Conservation (phyloP, 2,329 filamentous ascomycete genomes). For the Phialophora macrospora region DNA sequence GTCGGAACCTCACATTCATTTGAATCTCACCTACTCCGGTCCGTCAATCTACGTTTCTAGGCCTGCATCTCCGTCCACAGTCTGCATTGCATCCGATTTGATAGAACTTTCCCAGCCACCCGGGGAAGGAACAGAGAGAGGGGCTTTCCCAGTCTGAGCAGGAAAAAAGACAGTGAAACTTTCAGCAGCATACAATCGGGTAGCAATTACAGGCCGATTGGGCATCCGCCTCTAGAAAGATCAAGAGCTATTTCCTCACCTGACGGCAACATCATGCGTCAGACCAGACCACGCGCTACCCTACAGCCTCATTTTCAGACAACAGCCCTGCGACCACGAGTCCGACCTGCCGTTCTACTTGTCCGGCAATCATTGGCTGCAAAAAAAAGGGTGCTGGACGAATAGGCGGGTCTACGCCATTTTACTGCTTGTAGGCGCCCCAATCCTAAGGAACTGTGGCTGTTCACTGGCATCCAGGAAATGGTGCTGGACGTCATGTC, state of each 20-base stretch:
- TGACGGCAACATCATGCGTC: constrained; percentile 38
- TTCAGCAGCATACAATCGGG: constrained; percentile 6
- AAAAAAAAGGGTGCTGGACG: constrained; percentile 38
- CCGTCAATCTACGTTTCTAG: constrained; percentile 17
- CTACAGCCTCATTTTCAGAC: constrained; percentile 38
- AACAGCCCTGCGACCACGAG: constrained; percentile 34
- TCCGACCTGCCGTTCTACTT: constrained; percentile 36
- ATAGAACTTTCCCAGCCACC: constrained; percentile 1
- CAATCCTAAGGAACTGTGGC: constrained; percentile 28
- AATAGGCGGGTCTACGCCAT: constrained; percentile 35
- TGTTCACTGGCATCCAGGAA: constrained; percentile 15
- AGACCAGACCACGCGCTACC: constrained; percentile 30
- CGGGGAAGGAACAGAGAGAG: not conserved
- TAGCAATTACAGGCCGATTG: not conserved
- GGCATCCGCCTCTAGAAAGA: not conserved
- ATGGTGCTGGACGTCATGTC: constrained; percentile 27
- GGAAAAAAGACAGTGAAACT: not conserved
- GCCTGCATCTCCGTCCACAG: constrained; percentile 15
- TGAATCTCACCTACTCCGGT: constrained; percentile 15
- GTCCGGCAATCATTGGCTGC: constrained; percentile 36
- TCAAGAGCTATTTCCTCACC: constrained; percentile 23
- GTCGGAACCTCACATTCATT: constrained; percentile 16
- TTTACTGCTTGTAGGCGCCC: constrained; percentile 18
- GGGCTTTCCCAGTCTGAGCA: not conserved
- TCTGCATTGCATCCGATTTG: constrained; percentile 9